These are phyloP conservation scores for Arabidopsis arenosa DNA, from an alignment of 345 rosid genomes.

Conservation along the genomic window DNA sequence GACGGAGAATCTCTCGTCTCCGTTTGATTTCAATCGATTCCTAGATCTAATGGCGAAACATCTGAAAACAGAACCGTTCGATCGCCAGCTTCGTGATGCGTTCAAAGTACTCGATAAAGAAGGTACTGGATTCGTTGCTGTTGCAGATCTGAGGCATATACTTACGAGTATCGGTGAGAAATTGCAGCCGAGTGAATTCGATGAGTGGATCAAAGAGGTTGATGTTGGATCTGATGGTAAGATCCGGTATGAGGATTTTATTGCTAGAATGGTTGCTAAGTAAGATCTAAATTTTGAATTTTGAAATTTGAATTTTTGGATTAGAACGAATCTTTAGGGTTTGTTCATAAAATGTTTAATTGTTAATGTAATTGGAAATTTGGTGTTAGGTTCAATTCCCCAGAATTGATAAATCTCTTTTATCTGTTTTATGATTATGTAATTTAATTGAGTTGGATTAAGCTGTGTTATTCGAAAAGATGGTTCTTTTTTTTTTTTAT, in stretches of 20 bases:
- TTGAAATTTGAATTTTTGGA: neutral
- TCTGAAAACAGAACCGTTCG: constrained; percentile 87
- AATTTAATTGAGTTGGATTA: neutral
- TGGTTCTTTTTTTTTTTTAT: neutral
- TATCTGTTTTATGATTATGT: neutral
- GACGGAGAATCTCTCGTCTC: constrained; percentile 70
- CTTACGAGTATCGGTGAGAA: constrained; percentile 88
- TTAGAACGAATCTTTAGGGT: neutral
- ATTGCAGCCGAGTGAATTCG: constrained; percentile 79
- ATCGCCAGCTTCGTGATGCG: constrained; percentile 92
- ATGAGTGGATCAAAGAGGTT: constrained; percentile 95
- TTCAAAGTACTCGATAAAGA: constrained; percentile 92
- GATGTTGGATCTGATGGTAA: constrained; percentile 84
- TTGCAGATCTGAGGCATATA: constrained; percentile 88
- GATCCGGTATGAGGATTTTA: constrained; percentile 90
- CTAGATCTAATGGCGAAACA: constrained; percentile 89
- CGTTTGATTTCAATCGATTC: constrained; percentile 82
- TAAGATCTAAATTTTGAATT: constrained; percentile 43
- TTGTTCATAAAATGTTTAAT: constrained; percentile 10
- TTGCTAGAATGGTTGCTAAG: constrained; percentile 90
- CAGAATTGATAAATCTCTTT: constrained; percentile 8
- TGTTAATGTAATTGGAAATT: constrained; percentile 1
- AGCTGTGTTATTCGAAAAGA: neutral
- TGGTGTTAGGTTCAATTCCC: too few species aligned
- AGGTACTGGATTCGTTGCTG: constrained; percentile 75